Evolutionary conservation across 768 basidiomycete species (phyloP).

Genomic region (Suillus brevipes): DNA sequence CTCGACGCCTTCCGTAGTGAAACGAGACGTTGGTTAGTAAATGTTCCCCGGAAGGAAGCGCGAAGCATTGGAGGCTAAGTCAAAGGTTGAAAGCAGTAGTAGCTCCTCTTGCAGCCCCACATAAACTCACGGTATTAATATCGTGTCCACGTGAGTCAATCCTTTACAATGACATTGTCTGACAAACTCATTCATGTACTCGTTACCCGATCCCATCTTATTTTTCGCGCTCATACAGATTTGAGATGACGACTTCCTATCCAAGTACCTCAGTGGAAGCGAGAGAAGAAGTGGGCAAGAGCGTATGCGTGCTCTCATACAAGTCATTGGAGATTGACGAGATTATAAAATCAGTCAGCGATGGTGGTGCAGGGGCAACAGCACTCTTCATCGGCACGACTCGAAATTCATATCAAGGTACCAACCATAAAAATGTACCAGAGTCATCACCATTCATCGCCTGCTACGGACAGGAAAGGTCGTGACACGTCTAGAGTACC

Average conservation of each 20-base stretch:
- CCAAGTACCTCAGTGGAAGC: slow-evolving; percentile 28
- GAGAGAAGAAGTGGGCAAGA: slow-evolving; percentile 25
- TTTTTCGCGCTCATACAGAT: not conserved
- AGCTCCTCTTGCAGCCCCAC: not conserved
- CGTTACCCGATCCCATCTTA: not conserved
- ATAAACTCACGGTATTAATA: not conserved
- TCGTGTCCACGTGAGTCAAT: not conserved
- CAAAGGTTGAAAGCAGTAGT: not conserved
- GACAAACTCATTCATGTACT: not conserved
- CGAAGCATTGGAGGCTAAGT: not conserved
- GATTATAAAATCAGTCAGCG: slow-evolving; percentile 62
- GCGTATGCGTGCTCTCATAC: slow-evolving; percentile 56
- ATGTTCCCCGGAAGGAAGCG: not conserved
- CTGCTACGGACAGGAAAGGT: slow-evolving; percentile 50
- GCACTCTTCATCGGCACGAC: slow-evolving; percentile 85
- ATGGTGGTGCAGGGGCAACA: slow-evolving; percentile 68
- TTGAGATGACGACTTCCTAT: slow-evolving; percentile 20
- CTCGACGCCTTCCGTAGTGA: not conserved
- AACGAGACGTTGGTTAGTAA: not conserved
- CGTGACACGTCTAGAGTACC: slow-evolving; percentile 77
- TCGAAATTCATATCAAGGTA: slow-evolving; percentile 82
- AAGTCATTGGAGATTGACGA: slow-evolving; percentile 52
- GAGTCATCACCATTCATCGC: slow-evolving; percentile 10
- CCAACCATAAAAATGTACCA: not conserved
- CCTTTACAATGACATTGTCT: not conserved